A percentile compares a stretch with the other conserved stretches of the same genome.
phyloP scores from a whole-genome alignment of 257 asterid genomes.

The Penstemon barbatus region DNA sequence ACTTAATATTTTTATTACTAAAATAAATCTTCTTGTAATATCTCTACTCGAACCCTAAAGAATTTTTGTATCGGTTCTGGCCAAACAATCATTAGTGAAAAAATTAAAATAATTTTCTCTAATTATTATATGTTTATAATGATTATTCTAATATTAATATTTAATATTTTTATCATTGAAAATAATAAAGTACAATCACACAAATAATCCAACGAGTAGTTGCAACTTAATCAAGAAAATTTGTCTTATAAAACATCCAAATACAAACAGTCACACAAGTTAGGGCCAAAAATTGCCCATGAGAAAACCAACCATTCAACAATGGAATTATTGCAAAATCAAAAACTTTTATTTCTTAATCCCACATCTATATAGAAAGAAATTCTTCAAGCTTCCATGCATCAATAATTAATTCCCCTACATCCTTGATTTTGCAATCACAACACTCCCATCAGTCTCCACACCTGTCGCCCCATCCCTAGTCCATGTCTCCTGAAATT shows the following conservation, averaged over 20 bases:
- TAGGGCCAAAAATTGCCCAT: constrained; percentile 38
- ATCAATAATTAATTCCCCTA: constrained; percentile 27
- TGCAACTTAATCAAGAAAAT: not conserved
- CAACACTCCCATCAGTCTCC: constrained; percentile 59
- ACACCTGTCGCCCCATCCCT: constrained; percentile 59
- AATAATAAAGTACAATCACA: not conserved
- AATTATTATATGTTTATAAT: no score
- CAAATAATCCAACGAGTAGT: not conserved
- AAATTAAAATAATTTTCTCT: no score
- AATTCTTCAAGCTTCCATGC: constrained; percentile 33
- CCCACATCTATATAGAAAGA: constrained; percentile 4
- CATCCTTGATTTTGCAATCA: constrained; percentile 85
- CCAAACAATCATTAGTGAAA: no score
- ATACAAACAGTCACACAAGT: constrained; percentile 3
- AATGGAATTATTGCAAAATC: constrained; percentile 38
- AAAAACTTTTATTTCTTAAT: constrained; percentile 25
- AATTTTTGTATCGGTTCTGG: no score
- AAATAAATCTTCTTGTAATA: no score
- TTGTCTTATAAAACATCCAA: constrained; percentile 23
- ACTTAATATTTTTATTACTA: no score
- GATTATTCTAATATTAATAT: no score
- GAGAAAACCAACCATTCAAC: constrained; percentile 26
- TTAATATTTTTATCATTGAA: no score
- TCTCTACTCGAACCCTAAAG: no score
- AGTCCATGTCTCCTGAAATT: constrained; percentile 84